Base-by-base conservation (phyloP, 371 early-diverging fungal species). In the Rhizopus delemar region DNA sequence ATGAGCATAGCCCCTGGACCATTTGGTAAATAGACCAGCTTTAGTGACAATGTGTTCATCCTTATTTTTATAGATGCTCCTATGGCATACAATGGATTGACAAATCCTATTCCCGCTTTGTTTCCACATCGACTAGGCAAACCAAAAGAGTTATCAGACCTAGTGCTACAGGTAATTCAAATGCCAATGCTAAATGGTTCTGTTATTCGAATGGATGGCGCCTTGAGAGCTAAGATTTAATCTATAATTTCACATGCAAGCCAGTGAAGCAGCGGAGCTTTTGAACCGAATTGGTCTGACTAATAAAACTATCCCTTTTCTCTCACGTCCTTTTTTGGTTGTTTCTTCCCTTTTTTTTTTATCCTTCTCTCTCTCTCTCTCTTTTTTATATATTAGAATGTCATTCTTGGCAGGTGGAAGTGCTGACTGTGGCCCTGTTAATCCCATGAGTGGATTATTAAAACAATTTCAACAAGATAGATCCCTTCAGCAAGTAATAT, bases 391-490 rank as follows among this genome's bases (percentile, higher is more conserved):
- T 39, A 34, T 33, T 29, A 49, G 13, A 46, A 70, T 70, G 70
- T 66, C 70, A 8, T 70, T 70, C 50, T 38, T 62, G 31, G 55
- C 46, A 12, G 69, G 57, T 38, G 59, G 65, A 39, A 86, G 80
- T 49, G 86, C 90, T 45, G 93, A 92, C 53, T 93, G 93, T 66
- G 90, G 90, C 5, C 89, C 90, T 13, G 83, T 77, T 41, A 93
- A 91, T 58, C 85, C 91, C 32, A 83, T 92, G 84, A 73, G 73
- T 11, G 82, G 86, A 5, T 78, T 93, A 58, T 82, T 86, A 83
- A 92, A 93, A 69, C 90, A 86, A 63, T 86, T 92, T 62, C 74
- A 83, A 43, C 83, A 86, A 56, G 93, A 93, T 68, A 81, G 87
- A 51, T 89, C 91, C 2, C 74, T 90, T 29, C 90, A 91, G 66